Evolutionary conservation across 495 filamentous ascomycete species (phyloP).

Genomic region (Hyaloscypha bicolor): DNA sequence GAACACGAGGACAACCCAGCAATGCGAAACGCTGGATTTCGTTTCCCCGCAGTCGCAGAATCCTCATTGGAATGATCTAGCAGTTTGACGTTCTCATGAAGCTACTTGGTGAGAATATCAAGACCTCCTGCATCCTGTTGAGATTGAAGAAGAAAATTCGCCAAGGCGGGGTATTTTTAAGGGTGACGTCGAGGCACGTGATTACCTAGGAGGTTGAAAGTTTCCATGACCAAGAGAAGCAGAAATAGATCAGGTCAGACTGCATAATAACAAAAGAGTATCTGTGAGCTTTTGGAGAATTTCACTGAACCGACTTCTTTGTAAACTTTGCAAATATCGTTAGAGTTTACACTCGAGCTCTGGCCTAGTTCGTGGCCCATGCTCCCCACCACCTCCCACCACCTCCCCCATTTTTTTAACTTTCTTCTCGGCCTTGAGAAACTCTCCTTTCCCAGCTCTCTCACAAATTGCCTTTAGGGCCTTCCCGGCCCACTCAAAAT

Average conservation of each 20-base stretch:
- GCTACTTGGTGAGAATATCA: neutral
- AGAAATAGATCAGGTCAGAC: too few relatives aligned
- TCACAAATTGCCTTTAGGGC: slow-evolving; percentile 63
- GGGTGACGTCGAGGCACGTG: too few relatives aligned
- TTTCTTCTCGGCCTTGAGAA: neutral
- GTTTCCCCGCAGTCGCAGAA: neutral
- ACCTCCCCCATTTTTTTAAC: neutral
- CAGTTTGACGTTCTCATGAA: neutral
- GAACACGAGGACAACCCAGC: neutral
- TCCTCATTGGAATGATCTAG: neutral
- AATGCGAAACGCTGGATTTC: neutral
- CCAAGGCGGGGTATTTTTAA: neutral
- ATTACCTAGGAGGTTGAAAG: too few relatives aligned
- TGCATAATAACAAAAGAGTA: too few relatives aligned
- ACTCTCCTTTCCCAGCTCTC: slow-evolving; percentile 59
- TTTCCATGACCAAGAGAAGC: too few relatives aligned
- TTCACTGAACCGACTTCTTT: too few relatives aligned
- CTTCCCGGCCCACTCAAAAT: slow-evolving; percentile 73
- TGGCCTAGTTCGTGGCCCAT: too few relatives aligned
- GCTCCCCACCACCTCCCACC: too few relatives aligned
- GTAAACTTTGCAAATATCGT: too few relatives aligned
- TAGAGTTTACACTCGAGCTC: too few relatives aligned
- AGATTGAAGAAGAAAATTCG: neutral
- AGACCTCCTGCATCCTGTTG: neutral
- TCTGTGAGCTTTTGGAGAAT: too few relatives aligned